Evolutionary conservation across 768 basidiomycete species (phyloP).

Genomic region (Kwoniella europaea): DNA sequence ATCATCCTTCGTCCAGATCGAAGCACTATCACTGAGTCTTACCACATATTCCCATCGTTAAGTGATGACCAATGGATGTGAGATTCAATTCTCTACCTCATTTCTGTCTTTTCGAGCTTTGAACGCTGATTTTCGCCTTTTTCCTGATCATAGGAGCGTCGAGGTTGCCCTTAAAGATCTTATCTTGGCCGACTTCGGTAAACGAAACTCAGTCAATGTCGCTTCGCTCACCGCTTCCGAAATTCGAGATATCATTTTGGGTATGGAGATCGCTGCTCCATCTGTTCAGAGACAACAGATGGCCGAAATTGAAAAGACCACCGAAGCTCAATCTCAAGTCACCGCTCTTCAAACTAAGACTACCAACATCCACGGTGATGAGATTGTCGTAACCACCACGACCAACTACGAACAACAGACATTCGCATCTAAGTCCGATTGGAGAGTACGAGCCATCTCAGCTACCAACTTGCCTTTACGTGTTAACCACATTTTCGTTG

Average conservation of each 20-base stretch:
- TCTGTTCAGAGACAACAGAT: conserved; percentile 90
- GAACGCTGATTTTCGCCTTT: too few species aligned
- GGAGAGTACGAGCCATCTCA: conserved; percentile 97
- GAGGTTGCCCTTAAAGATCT: conserved; percentile 98
- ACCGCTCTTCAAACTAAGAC: conserved; percentile 98
- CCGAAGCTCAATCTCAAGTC: conserved; percentile 91
- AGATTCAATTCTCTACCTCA: too few species aligned
- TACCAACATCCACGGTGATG: conserved; percentile 95
- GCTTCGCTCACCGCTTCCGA: conserved; percentile 95
- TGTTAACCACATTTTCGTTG: conserved; percentile 97
- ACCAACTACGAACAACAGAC: conserved; percentile 97
- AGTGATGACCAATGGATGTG: conserved; percentile 20
- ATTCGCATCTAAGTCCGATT: conserved; percentile 99
- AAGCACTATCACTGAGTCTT: conserved; percentile 92
- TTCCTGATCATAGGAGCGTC: conserved; percentile 51
- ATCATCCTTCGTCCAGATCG: conserved; percentile 97
- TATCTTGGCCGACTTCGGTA: conserved; percentile 92
- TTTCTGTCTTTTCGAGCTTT: too few species aligned
- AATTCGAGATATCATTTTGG: conserved; percentile 96
- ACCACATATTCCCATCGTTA: conserved; percentile 69
- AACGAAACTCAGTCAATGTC: conserved; percentile 98
- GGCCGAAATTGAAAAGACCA: conserved; percentile 97
- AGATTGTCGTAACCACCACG: conserved; percentile 92
- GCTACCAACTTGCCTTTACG: conserved; percentile 95
- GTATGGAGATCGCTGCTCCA: conserved; percentile 80